A percentile compares a stretch with the other conserved stretches of the same genome.
phyloP scores from a whole-genome alignment of 2,329 filamentous ascomycete species.

The Leptographium wingfieldii region DNA sequence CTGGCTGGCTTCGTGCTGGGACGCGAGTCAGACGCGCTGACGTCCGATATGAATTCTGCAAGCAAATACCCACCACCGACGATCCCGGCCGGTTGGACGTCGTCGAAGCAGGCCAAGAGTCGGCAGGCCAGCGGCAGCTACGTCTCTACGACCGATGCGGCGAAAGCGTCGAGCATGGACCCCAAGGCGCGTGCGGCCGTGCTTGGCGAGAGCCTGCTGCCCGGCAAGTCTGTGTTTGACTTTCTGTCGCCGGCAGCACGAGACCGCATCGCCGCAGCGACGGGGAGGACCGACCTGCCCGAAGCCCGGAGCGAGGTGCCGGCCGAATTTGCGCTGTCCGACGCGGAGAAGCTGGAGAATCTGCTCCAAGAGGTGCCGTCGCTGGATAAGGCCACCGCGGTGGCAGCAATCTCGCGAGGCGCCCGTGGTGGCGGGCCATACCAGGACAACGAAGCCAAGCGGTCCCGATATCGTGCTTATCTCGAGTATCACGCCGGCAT shows the following conservation, averaged over 20 bases:
- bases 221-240: conserved; percentile 92
- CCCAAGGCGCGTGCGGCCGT: conserved; percentile 65
- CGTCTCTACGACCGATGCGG: conserved; percentile 61
- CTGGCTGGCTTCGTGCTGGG: conserved; percentile 70
- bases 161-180: conserved; percentile 63
- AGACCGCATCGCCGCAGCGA: conserved; percentile 61
- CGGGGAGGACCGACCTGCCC: conserved; percentile 66
- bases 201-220: conserved; percentile 67
- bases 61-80: conserved; percentile 48
- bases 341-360: conserved; percentile 48
- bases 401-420: conserved; percentile 55
- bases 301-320: conserved; percentile 65
- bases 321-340: conserved; percentile 46
- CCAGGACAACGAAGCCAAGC: conserved; percentile 66
- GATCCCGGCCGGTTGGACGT: conserved; percentile 65
- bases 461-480: conserved; percentile 67
- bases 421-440: conserved; percentile 64
- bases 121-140: conserved; percentile 25
- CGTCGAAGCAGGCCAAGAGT: conserved; percentile 35
- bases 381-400: conserved; percentile 53
- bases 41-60: conserved; percentile 28
- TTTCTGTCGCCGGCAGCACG: conserved; percentile 70
- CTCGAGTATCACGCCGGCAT: conserved; percentile 64
- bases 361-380: conserved; percentile 47
- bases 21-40: conserved; percentile 32